These are phyloP conservation scores for Alliaria petiolata DNA, from an alignment of 345 rosid genomes.

Conservation along the genomic window DNA sequence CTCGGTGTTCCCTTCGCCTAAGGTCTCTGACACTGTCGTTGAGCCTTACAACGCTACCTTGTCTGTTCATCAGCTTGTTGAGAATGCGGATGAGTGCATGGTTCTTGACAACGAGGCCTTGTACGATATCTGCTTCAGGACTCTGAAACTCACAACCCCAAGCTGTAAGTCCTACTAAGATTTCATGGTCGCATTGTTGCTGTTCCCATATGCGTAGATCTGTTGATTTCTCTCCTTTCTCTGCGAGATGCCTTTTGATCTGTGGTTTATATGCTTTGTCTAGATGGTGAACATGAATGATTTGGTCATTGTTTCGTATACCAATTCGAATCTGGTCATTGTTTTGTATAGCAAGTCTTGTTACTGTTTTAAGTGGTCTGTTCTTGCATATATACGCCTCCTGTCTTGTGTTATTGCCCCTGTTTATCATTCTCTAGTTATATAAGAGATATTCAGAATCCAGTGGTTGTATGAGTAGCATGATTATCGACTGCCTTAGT, in stretches of 20 bases:
- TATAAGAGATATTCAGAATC: background rate
- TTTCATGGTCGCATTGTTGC: background rate
- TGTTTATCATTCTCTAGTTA: background rate
- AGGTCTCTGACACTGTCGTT: background rate
- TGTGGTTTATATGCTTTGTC: background rate
- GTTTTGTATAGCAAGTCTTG: too few species aligned
- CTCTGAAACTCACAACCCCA: conserved; percentile 31
- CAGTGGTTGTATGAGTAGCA: background rate
- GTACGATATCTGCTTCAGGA: conserved; percentile 32
- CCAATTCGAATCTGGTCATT: too few species aligned
- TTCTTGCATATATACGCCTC: background rate
- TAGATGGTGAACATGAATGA: background rate
- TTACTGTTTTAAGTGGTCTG: background rate
- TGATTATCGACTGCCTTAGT: background rate
- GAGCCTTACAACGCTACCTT: background rate
- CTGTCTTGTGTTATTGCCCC: background rate
- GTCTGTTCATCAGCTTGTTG: background rate
- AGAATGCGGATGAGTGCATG: conserved; percentile 2
- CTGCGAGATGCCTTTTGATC: too few species aligned
- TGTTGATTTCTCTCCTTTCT: background rate
- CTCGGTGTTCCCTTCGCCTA: background rate
- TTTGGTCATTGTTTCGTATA: background rate
- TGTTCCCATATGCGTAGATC: background rate
- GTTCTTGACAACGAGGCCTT: background rate
- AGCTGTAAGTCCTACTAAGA: conserved; percentile 34